phyloP scores from a whole-genome alignment of 108 stramenopile species.

The Bacterosira constricta region DNA sequence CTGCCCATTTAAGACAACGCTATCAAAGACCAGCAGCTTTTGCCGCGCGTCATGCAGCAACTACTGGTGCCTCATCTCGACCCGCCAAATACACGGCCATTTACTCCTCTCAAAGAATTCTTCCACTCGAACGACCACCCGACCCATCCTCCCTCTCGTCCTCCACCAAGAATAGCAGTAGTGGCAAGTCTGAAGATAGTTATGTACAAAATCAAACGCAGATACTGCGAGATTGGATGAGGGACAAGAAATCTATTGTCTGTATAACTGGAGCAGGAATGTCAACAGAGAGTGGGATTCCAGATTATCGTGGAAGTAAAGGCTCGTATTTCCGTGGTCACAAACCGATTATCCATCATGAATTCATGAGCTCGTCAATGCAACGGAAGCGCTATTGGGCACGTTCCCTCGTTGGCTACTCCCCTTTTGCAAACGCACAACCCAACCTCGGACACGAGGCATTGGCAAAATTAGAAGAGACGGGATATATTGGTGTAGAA shows the following conservation, averaged over 20 bases:
- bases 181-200: background rate
- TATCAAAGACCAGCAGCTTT: too few relatives aligned
- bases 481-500: conserved; percentile 64
- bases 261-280: conserved; percentile 95
- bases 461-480: conserved; percentile 80
- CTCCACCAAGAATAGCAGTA: background rate
- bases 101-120: conserved; percentile 35
- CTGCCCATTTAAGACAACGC: too few relatives aligned
- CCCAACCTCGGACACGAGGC: conserved; percentile 89
- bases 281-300: conserved; percentile 95
- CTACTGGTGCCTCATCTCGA: background rate
- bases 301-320: conserved; percentile 94
- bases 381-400: conserved; percentile 96
- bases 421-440: conserved; percentile 65
- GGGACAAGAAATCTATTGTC: conserved; percentile 55
- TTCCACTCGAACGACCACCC: conserved; percentile 37
- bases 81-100: conserved; percentile 6
- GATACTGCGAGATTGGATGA: conserved; percentile 52
- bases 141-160: conserved; percentile 41
- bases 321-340: conserved; percentile 95
- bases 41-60: background rate
- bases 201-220: conserved; percentile 12
- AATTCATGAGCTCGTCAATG: conserved; percentile 76
- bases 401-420: conserved; percentile 88
- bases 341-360: conserved; percentile 96